Conservation (phyloP, 495 filamentous ascomycete species). For the Corynascus novoguineensis region DNA sequence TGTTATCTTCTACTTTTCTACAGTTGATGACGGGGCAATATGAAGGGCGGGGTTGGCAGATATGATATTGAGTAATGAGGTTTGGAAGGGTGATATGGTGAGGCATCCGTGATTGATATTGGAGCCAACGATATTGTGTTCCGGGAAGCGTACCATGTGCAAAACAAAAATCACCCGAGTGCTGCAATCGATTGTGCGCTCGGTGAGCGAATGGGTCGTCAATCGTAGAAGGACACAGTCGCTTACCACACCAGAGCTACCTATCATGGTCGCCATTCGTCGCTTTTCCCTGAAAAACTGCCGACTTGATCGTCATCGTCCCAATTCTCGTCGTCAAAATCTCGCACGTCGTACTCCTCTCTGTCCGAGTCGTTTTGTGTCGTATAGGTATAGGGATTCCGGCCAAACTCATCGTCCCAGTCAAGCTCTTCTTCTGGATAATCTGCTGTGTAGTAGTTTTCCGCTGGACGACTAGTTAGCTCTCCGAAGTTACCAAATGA, state of each 20-base stretch:
- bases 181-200: too few species aligned
- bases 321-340: constrained; percentile 18
- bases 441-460: constrained; percentile 50
- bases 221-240: background rate
- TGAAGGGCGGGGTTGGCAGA: too few species aligned
- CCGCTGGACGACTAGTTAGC: constrained; percentile 33
- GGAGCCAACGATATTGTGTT: too few species aligned
- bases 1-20: too few species aligned
- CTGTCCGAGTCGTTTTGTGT: constrained; percentile 43
- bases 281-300: background rate
- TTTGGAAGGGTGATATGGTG: too few species aligned
- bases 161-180: too few species aligned
- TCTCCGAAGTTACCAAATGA: background rate
- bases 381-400: constrained; percentile 41
- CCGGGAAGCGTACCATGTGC: too few species aligned
- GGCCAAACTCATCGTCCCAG: constrained; percentile 47
- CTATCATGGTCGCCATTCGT: background rate
- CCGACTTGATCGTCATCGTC: background rate
- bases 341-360: constrained; percentile 36
- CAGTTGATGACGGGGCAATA: too few species aligned
- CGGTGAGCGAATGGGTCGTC: background rate
- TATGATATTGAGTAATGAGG: too few species aligned
- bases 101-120: too few species aligned
- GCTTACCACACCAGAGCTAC: background rate
- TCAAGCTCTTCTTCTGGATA: constrained; percentile 54